These are phyloP conservation scores for Annulohypoxylon bovei DNA, from an alignment of 495 filamentous ascomycete species.

Conservation along the genomic window DNA sequence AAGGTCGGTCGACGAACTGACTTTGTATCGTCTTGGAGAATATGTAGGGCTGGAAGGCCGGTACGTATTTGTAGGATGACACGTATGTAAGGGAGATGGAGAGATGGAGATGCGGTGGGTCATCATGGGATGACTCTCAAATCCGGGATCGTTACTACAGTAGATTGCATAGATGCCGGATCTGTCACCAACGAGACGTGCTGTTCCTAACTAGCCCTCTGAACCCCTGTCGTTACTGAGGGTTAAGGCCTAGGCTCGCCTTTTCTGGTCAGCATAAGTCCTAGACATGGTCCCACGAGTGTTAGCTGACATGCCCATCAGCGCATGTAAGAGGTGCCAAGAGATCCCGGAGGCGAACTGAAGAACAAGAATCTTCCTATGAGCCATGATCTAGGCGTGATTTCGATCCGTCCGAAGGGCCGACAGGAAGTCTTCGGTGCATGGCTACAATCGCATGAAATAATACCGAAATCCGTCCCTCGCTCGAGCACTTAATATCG, in stretches of 20 bases:
- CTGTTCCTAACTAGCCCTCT: slow-evolving; percentile 14
- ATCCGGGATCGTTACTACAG: slow-evolving; percentile 19
- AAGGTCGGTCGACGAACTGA: slow-evolving; percentile 13
- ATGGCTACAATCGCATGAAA: neutral
- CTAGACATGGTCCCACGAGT: slow-evolving; percentile 5
- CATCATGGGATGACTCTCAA: slow-evolving; percentile 7
- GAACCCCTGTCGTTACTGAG: neutral
- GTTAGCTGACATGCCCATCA: slow-evolving; percentile 8
- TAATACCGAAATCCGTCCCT: slow-evolving; percentile 30
- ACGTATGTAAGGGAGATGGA: slow-evolving; percentile 4
- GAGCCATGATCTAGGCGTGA: slow-evolving; percentile 35
- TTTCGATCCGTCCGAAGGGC: slow-evolving; percentile 26
- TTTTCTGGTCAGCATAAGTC: slow-evolving; percentile 24
- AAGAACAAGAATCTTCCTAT: slow-evolving; percentile 11
- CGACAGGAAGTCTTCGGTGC: slow-evolving; percentile 15
- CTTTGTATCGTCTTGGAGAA: slow-evolving; percentile 1
- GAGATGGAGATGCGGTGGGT: slow-evolving; percentile 17
- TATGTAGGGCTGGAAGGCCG: slow-evolving; percentile 28
- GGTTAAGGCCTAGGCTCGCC: slow-evolving; percentile 27
- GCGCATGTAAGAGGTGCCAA: slow-evolving; percentile 32
- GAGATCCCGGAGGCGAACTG: slow-evolving; percentile 27
- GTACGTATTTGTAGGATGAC: slow-evolving; percentile 36
- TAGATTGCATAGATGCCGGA: slow-evolving; percentile 30
- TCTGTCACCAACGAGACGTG: slow-evolving; percentile 16
- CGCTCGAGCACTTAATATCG: slow-evolving; percentile 26